Base-by-base conservation (phyloP, 1,139 yeast species). In the Eremothecium gossypii region DNA sequence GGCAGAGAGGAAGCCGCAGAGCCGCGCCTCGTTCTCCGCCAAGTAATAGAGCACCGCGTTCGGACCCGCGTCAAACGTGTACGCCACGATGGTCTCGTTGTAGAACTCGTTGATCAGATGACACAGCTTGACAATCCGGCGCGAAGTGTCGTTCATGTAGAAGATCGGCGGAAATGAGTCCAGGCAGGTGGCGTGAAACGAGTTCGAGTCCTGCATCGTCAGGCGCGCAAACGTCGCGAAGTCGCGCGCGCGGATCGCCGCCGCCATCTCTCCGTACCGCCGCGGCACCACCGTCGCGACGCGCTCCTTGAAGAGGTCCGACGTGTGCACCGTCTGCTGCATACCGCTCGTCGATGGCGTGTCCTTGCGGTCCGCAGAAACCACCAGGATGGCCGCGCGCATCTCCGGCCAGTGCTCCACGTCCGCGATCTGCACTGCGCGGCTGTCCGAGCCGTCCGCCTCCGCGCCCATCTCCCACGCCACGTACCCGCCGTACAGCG, bases 51-150 rank as follows among this genome's bases (percentile, higher is more conserved):
- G 76, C 39, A 91, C 99, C 10, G 96, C 95, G 66, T 91, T 91
- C 62, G 99, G 98, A 58, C 99, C 99, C 32, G 99, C 99, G 64
- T 91, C 99, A 59, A 83, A 91, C 2, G 99, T 93, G 65, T 91
- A 91, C 30, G 97, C 97, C 20, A 95, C 96, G 42, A 87, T 71
- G 12, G 73, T 73, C 54, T 73, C 70, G 40, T 83, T 83, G 50
- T 74, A 79, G 42, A 61, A 60, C 50, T 72, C 79, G 60, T 91
- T 91, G 62, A 91, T 77, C 45, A 72, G 69, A 63, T 91, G 95
- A 30, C 89, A 76, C 45, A 87, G 70, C 55, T 83, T 84, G 53
- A 93, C 84, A 58, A 89, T 78, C 48, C 80, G 81, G 56, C 83
- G 84, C 11, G 97, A 87, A n/a, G 94, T 84, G 61, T 93, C 98